Conservation (phyloP, 2,329 filamentous ascomycete species). For the Eutypa lata region DNA sequence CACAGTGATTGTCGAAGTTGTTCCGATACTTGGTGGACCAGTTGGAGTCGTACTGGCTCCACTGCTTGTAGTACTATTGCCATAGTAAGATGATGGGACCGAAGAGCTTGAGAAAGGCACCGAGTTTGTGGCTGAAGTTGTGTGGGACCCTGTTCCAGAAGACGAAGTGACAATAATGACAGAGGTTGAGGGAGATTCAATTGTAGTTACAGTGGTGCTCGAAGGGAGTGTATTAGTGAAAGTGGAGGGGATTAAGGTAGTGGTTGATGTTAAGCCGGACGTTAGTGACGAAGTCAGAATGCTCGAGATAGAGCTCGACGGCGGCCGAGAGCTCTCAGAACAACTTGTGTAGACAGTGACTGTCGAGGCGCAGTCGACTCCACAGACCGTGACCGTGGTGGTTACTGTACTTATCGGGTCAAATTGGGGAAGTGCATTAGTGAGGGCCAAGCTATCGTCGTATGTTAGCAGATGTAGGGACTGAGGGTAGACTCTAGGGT, state of each 20-base stretch:
- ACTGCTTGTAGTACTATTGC: background rate
- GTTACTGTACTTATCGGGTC: slow-evolving; percentile 17
- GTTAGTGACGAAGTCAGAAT: slow-evolving; percentile 1
- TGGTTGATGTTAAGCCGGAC: slow-evolving; percentile 4
- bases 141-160: slow-evolving; percentile 6
- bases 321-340: slow-evolving; percentile 12
- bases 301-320: no score
- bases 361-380: slow-evolving; percentile 19
- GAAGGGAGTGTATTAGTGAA: slow-evolving; percentile 17
- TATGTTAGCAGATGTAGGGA: slow-evolving; percentile 13
- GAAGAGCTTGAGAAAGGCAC: background rate
- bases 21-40: background rate
- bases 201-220: slow-evolving; percentile 14
- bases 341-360: slow-evolving; percentile 25
- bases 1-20: background rate
- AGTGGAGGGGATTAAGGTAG: no score
- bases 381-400: slow-evolving; percentile 24
- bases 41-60: background rate
- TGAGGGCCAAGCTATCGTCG: slow-evolving; percentile 17
- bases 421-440: slow-evolving; percentile 17
- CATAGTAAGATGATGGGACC: background rate
- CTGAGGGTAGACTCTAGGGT: background rate
- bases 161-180: background rate
- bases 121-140: slow-evolving; percentile 9
- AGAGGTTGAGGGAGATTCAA: slow-evolving; percentile 8